These are phyloP conservation scores for Gyromitra esculenta DNA, from an alignment of 2,329 filamentous ascomycete genomes.

Conservation along the genomic window DNA sequence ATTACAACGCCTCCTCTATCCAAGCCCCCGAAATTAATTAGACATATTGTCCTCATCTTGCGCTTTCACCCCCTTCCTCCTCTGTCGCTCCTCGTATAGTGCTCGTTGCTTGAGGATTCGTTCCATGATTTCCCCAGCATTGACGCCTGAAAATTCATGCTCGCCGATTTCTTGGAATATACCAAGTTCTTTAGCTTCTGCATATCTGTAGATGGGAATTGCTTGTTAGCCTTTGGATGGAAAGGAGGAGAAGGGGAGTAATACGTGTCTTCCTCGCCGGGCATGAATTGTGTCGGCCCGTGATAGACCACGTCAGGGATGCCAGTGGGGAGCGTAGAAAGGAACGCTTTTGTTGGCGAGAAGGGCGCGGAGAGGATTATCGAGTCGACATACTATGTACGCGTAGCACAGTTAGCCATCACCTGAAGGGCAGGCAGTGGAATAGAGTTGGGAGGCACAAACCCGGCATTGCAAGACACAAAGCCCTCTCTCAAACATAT, in stretches of 20 bases:
- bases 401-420: not conserved
- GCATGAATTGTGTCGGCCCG: slow-evolving; percentile 93
- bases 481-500: slow-evolving; percentile 93
- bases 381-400: slow-evolving; percentile 79
- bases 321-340: slow-evolving; percentile 74
- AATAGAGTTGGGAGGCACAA: slow-evolving; percentile 59
- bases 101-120: slow-evolving; percentile 87
- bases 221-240: slow-evolving; percentile 9
- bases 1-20: not conserved
- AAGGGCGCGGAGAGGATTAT: slow-evolving; percentile 92
- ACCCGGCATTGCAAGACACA: slow-evolving; percentile 95
- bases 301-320: slow-evolving; percentile 87
- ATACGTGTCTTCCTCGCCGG: slow-evolving; percentile 65
- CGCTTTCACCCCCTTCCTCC: slow-evolving; percentile 87
- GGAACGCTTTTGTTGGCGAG: slow-evolving; percentile 79
- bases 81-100: slow-evolving; percentile 90
- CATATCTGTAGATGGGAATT: slow-evolving; percentile 71
- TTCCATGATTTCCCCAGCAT: slow-evolving; percentile 89
- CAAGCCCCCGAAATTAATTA: slow-evolving; percentile 18
- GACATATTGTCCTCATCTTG: slow-evolving; percentile 59
- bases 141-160: slow-evolving; percentile 86
- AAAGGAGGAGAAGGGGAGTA: slow-evolving; percentile 54
- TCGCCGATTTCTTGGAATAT: slow-evolving; percentile 82
- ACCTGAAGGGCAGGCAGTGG: slow-evolving; percentile 19
- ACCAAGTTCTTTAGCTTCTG: slow-evolving; percentile 79